phyloP scores from a whole-genome alignment of 2,329 filamentous ascomycete genomes.

The Aspergillus novoparasiticus region DNA sequence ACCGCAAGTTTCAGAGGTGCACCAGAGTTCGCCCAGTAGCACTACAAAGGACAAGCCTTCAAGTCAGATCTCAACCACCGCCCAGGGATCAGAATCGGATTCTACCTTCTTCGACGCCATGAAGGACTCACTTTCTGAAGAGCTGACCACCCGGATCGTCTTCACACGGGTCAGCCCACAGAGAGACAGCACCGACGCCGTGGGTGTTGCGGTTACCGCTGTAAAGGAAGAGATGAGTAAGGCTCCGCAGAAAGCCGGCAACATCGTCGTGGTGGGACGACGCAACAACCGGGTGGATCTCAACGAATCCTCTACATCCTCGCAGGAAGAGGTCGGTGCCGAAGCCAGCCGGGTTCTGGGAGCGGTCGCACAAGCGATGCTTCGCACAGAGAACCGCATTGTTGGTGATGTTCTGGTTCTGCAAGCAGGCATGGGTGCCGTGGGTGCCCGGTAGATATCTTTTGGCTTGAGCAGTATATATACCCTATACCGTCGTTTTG shows the following conservation, averaged over 20 bases:
- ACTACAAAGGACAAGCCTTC: background rate
- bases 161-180: constrained; percentile 48
- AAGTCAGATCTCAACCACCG: constrained; percentile 2
- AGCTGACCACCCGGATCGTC: constrained; percentile 57
- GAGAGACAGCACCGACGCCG: constrained; percentile 48
- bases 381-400: constrained; percentile 61
- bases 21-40: constrained; percentile 5
- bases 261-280: constrained; percentile 70
- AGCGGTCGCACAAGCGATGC: constrained; percentile 41
- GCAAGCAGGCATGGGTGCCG: constrained; percentile 54
- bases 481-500: background rate
- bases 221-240: constrained; percentile 64
- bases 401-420: constrained; percentile 71
- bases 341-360: constrained; percentile 37
- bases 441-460: background rate
- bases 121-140: constrained; percentile 56
- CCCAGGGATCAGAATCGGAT: constrained; percentile 45
- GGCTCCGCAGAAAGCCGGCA: constrained; percentile 66
- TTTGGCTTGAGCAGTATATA: background rate
- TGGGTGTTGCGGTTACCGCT: constrained; percentile 50
- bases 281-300: constrained; percentile 27
- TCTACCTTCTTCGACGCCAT: constrained; percentile 60
- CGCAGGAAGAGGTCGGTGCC: constrained; percentile 41
- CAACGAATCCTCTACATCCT: constrained; percentile 2
- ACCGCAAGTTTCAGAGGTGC: constrained; percentile 9